Percentiles rank a stretch among this genome's conserved stretches.
phyloP scores from a whole-genome alignment of 179 eudicot species.

The Silene coronaria region DNA sequence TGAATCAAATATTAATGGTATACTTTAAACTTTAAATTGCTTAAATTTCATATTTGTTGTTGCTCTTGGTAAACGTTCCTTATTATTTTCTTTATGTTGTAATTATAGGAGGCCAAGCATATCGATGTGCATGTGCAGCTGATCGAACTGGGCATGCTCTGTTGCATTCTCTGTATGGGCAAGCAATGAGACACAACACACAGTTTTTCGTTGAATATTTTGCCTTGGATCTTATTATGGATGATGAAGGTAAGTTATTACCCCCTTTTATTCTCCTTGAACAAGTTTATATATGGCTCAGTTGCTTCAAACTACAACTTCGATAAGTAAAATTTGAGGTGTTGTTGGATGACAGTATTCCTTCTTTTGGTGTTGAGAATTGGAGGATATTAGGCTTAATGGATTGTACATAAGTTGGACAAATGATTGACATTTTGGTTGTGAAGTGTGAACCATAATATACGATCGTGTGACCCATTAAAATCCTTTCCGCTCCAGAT shows the following conservation, averaged over 20 bases:
- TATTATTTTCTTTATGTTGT: constrained; percentile 18
- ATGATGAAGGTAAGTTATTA: constrained; percentile 58
- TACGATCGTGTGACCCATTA: background rate
- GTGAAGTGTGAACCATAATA: background rate
- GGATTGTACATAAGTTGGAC: background rate
- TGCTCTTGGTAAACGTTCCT: background rate
- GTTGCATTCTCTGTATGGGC: constrained; percentile 22
- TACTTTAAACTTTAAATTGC: background rate
- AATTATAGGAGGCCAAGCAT: constrained; percentile 90
- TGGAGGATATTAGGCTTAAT: background rate
- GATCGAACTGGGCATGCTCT: constrained; percentile 99
- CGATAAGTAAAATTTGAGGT: background rate
- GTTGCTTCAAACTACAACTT: background rate
- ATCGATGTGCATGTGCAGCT: constrained; percentile 99
- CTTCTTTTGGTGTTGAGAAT: background rate
- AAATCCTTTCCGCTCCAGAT: background rate
- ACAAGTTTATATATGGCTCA: background rate
- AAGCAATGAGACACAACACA: constrained; percentile 74
- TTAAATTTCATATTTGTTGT: background rate
- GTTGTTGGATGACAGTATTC: background rate
- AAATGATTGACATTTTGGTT: background rate
- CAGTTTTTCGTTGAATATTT: constrained; percentile 98
- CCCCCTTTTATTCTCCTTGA: background rate
- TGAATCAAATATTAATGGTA: background rate
- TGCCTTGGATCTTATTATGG: constrained; percentile 93